phyloP scores from a whole-genome alignment of 345 rosid genomes.

The Gossypium longicalyx region DNA sequence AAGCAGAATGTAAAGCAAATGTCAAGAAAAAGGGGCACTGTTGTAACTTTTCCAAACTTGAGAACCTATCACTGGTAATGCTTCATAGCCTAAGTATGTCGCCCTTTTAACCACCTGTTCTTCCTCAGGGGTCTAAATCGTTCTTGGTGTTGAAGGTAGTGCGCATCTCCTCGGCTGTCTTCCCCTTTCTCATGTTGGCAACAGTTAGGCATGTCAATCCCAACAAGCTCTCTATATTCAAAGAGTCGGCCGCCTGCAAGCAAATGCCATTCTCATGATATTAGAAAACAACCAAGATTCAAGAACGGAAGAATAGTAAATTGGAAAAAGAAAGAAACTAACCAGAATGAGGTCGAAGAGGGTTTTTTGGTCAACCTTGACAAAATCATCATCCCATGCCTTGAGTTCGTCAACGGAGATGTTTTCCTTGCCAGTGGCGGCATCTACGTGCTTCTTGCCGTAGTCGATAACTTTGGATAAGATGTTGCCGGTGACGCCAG shows the following conservation, averaged over 20 bases:
- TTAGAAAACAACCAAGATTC: background rate
- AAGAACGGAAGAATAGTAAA: background rate
- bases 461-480: background rate
- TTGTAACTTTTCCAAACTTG: too few species aligned
- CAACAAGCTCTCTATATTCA: background rate
- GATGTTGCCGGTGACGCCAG: background rate
- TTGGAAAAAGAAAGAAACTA: background rate
- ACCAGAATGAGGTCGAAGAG: conserved; percentile 7
- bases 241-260: background rate
- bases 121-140: background rate
- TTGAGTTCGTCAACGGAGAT: background rate
- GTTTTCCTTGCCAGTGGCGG: background rate
- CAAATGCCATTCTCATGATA: background rate
- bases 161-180: background rate
- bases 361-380: background rate
- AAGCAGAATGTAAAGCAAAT: too few species aligned
- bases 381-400: background rate
- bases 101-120: background rate
- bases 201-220: conserved; percentile 9
- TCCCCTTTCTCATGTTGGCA: conserved; percentile 2
- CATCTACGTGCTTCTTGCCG: conserved; percentile 1
- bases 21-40: too few species aligned
- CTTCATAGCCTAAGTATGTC: too few species aligned
- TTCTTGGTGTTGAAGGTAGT: background rate
- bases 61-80: too few species aligned